A percentile compares a stretch with the other conserved stretches of the same genome.
phyloP scores from a whole-genome alignment of 169 alveolate species.

The Cryptosporidium canis region DNA sequence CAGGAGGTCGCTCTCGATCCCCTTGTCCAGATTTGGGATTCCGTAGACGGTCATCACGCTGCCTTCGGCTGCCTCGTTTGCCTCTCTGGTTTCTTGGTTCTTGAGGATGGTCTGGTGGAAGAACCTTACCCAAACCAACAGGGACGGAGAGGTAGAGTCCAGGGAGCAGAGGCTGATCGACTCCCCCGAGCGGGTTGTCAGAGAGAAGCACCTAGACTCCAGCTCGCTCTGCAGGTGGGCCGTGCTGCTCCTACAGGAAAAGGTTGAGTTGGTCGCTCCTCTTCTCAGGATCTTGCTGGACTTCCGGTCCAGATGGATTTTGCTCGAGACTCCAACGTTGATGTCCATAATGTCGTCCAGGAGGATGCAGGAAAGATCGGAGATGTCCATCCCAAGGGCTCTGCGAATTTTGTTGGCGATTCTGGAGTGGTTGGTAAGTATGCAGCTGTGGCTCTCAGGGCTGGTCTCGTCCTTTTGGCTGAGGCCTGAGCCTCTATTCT shows the following conservation, averaged over 20 bases:
- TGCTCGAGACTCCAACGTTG: conserved; percentile 49
- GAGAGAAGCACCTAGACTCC: conserved; percentile 54
- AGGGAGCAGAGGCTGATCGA: conserved; percentile 31
- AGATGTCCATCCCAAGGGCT: conserved; percentile 12
- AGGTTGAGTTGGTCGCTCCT: not conserved
- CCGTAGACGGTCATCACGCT: conserved; percentile 2
- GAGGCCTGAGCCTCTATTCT: not conserved
- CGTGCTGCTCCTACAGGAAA: not conserved
- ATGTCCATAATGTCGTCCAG: conserved; percentile 51
- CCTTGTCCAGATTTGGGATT: conserved; percentile 5
- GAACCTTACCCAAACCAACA: conserved; percentile 36
- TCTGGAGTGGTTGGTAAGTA: conserved; percentile 15
- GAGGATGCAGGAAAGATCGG: conserved; percentile 17
- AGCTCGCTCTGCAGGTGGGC: conserved; percentile 22
- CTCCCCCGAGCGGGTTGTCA: conserved; percentile 26
- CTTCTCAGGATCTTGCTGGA: not conserved
- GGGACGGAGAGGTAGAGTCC: conserved; percentile 55
- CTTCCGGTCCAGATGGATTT: not conserved
- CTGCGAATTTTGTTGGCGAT: not conserved
- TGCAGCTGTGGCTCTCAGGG: conserved; percentile 14
- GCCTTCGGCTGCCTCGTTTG: not conserved
- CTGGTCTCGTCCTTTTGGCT: not conserved
- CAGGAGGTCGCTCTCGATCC: conserved; percentile 55
- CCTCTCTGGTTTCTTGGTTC: conserved; percentile 37
- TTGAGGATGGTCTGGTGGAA: conserved; percentile 64